Conservation (phyloP, 139 green algal genomes). For the Marvania coccoides region DNA sequence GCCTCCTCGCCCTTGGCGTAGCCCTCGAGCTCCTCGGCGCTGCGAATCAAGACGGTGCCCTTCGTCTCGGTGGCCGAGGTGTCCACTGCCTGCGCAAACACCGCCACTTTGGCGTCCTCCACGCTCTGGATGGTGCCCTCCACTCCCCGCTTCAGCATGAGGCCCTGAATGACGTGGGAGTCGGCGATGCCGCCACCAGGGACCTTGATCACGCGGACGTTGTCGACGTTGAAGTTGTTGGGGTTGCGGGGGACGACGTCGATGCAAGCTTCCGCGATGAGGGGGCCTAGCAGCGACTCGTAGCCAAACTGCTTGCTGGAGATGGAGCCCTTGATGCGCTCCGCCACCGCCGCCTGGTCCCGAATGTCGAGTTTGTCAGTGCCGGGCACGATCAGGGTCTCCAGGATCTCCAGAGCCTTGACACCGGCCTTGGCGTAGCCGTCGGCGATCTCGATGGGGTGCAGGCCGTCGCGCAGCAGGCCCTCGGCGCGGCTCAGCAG, state of each 20-base stretch:
- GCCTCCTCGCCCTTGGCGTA: conserved; percentile 86
- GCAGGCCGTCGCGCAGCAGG: conserved; percentile 85
- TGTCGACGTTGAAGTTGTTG: conserved; percentile 98
- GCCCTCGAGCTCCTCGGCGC: conserved; percentile 83
- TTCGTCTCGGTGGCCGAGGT: conserved; percentile 81
- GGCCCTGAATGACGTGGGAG: conserved; percentile 67
- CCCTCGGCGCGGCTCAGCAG: conserved; percentile 82
- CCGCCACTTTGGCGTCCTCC: conserved; percentile 83
- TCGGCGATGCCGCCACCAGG: conserved; percentile 57
- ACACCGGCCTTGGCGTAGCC: conserved; percentile 82
- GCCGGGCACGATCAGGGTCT: conserved; percentile 68
- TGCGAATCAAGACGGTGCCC: conserved; percentile 95
- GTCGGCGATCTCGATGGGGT: conserved; percentile 89
- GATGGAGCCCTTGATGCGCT: conserved; percentile 70
- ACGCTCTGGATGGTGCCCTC: conserved; percentile 78
- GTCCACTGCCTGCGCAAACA: conserved; percentile 77
- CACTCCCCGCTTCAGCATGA: conserved; percentile 82
- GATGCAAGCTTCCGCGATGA: conserved; percentile 92
- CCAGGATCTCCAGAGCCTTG: conserved; percentile 77
- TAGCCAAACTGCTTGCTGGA: conserved; percentile 87
- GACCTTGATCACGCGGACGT: conserved; percentile 95
- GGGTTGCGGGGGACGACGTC: conserved; percentile 89
- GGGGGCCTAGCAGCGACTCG: conserved; percentile 71
- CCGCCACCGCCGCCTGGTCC: conserved; percentile 58
- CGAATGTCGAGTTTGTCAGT: conserved; percentile 71